Evolutionary conservation across 2,329 filamentous ascomycete species (phyloP).

Genomic region (Botrytis sinoallii): DNA sequence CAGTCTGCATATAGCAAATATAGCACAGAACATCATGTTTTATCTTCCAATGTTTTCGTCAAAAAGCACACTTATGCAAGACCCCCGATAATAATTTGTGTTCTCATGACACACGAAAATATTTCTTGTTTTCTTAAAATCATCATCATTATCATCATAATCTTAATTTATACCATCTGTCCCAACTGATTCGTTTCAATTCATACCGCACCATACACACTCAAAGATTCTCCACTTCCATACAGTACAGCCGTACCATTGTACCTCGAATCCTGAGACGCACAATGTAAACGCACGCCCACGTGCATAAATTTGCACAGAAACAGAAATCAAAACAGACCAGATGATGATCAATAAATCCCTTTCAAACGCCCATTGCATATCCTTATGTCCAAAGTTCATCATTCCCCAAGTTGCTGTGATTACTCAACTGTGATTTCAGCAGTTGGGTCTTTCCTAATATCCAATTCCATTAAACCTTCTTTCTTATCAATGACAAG

Average conservation of each 20-base stretch:
- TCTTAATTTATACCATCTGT: not conserved
- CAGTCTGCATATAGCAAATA: not conserved
- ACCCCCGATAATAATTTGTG: not conserved
- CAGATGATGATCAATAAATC: not conserved
- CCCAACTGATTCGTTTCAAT: not conserved
- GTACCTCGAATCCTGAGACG: not conserved
- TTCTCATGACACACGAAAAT: not conserved
- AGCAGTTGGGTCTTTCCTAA: slow-evolving; percentile 60
- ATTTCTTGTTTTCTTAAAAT: not conserved
- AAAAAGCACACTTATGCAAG: not conserved
- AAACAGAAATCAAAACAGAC: not conserved
- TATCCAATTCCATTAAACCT: slow-evolving; percentile 57
- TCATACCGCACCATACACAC: not conserved
- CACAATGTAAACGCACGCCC: not conserved
- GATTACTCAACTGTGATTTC: slow-evolving; percentile 46
- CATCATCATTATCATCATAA: not conserved
- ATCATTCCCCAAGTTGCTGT: not conserved
- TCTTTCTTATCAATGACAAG: slow-evolving; percentile 54
- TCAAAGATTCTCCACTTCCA: not conserved
- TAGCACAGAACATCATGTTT: not conserved
- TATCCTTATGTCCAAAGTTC: not conserved
- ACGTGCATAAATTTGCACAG: not conserved
- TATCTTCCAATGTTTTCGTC: not conserved
- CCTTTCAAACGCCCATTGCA: not conserved
- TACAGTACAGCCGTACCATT: too few species aligned